These are phyloP conservation scores for Paralagenidium karlingii DNA, from an alignment of 352 stramenopile species.

Conservation along the genomic window DNA sequence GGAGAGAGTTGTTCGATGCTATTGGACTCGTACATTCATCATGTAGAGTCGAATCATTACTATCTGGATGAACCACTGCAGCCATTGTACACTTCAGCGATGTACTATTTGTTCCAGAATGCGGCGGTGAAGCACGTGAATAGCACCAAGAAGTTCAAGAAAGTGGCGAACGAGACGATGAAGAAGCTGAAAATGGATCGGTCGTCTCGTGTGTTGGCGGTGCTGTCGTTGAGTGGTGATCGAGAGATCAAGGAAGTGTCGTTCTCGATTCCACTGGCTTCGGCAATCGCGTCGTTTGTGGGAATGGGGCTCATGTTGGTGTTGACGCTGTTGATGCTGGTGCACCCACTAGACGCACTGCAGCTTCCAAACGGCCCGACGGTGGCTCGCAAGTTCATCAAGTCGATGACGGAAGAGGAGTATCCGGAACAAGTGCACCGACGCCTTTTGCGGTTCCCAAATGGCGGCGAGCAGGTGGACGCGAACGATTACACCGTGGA, in stretches of 20 bases:
- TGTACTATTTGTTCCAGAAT: conserved; percentile 37
- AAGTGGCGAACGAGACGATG: too few relatives aligned
- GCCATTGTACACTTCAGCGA: conserved; percentile 25
- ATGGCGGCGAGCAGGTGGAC: too few relatives aligned
- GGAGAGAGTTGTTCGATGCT: conserved; percentile 21
- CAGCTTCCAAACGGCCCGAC: conserved; percentile 16
- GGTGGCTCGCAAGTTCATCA: conserved; percentile 11
- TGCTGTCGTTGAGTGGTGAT: conserved; percentile 21
- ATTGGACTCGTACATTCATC: conserved; percentile 29
- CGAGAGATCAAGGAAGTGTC: conserved; percentile 28
- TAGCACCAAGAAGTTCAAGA: neutral
- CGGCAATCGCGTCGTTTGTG: conserved; percentile 23
- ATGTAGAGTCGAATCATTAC: conserved; percentile 29
- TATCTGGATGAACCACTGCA: conserved; percentile 26
- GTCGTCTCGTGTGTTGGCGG: too few relatives aligned
- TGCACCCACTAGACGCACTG: conserved; percentile 13
- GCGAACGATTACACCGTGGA: too few relatives aligned
- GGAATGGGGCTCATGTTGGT: conserved; percentile 19
- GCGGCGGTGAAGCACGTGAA: conserved; percentile 15
- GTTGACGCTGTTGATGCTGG: conserved; percentile 10
- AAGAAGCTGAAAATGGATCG: too few relatives aligned
- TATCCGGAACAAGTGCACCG: conserved; percentile 17
- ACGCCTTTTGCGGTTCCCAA: conserved; percentile 9
- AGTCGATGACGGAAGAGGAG: conserved; percentile 9
- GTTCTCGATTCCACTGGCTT: conserved; percentile 23